Conservation (phyloP, 2,329 filamentous ascomycete genomes). For the Cytospora leucostoma region DNA sequence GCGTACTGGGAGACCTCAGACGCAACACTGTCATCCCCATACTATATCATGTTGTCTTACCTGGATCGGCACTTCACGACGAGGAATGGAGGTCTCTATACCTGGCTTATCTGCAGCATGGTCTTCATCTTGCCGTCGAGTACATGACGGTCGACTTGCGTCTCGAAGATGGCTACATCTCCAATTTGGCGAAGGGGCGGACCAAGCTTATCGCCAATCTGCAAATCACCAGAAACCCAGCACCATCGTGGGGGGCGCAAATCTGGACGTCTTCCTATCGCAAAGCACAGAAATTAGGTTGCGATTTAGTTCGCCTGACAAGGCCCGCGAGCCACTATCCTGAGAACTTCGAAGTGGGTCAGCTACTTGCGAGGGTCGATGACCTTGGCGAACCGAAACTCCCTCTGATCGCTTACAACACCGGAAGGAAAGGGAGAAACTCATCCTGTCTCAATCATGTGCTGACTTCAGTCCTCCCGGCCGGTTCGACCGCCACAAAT, state of each 20-base stretch:
- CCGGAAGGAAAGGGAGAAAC: constrained; percentile 60
- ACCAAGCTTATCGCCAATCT: constrained; percentile 65
- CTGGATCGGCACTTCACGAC: constrained; percentile 32
- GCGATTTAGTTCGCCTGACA: constrained; percentile 63
- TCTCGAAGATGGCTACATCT: constrained; percentile 53
- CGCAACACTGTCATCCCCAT: constrained; percentile 63
- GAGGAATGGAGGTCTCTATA: constrained; percentile 44
- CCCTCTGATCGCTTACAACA: constrained; percentile 66
- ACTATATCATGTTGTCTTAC: constrained; percentile 53
- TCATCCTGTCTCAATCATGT: constrained; percentile 69
- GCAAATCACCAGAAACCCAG: constrained; percentile 41
- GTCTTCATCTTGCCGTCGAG: constrained; percentile 62
- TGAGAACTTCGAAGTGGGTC: constrained; percentile 63
- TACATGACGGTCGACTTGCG: constrained; percentile 64
- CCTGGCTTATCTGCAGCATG: constrained; percentile 59
- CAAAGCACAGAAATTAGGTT: constrained; percentile 58
- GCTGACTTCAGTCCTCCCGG: constrained; percentile 61
- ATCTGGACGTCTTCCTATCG: constrained; percentile 60
- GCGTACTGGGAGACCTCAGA: constrained; percentile 60
- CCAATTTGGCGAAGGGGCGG: constrained; percentile 50
- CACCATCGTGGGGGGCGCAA: constrained; percentile 57
- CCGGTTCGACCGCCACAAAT: constrained; percentile 31
- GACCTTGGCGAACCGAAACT: constrained; percentile 45
- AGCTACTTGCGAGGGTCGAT: constrained; percentile 53
- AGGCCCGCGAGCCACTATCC: constrained; percentile 57